Conservation (phyloP, 148 eudicot species). For the Vaccinium macrocarpon region DNA sequence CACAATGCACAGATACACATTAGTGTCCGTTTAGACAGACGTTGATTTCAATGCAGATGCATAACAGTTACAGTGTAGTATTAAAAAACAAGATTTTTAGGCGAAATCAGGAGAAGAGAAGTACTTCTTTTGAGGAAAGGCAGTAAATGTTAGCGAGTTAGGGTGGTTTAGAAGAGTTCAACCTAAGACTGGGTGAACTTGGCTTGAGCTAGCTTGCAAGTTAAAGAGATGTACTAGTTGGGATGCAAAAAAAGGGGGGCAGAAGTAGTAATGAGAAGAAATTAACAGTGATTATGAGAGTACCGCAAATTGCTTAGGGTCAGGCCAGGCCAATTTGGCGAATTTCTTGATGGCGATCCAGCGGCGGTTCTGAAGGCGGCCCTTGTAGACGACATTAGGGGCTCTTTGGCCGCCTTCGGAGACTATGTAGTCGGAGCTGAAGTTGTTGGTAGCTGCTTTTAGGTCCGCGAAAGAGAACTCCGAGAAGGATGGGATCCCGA, state of each 20-base stretch:
- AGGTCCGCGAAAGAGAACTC: conserved; percentile 63
- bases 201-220: too few species aligned
- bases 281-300: neutral
- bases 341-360: conserved; percentile 90
- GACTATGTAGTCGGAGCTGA: conserved; percentile 61
- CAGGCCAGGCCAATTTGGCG: conserved; percentile 79
- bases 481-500: conserved; percentile 44
- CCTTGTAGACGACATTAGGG: conserved; percentile 72
- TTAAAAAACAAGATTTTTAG: neutral
- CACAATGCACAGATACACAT: neutral
- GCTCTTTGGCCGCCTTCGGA: conserved; percentile 81
- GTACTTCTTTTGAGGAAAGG: too few species aligned
- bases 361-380: conserved; percentile 51
- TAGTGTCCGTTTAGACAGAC: neutral
- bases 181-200: too few species aligned
- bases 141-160: too few species aligned
- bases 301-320: conserved; percentile 83
- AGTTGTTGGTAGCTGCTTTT: conserved; percentile 67
- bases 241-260: too few species aligned
- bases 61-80: neutral
- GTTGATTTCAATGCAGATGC: neutral
- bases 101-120: neutral
- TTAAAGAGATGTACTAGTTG: too few species aligned
- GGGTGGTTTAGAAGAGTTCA: too few species aligned
- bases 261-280: neutral